phyloP scores from a whole-genome alignment of 1,284 basidiomycete genomes.

The Ustilago tritici region DNA sequence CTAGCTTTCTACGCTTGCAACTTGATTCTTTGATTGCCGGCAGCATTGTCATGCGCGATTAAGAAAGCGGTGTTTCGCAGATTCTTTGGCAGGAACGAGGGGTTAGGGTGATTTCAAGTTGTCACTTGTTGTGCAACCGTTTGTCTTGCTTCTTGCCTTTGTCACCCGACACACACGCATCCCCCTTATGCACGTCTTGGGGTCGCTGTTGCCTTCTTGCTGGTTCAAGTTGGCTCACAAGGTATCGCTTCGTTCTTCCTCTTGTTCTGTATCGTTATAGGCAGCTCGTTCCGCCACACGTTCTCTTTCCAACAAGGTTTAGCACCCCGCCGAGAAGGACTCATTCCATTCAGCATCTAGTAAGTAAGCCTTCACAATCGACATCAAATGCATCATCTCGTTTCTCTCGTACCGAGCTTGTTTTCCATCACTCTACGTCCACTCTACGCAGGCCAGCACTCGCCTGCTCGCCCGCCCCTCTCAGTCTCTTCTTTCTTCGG shows the following conservation, averaged over 20 bases:
- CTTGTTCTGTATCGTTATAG: slow-evolving; percentile 15
- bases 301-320: background rate
- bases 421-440: background rate
- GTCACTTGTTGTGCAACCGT: slow-evolving; percentile 14
- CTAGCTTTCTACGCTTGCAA: slow-evolving; percentile 2
- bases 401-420: slow-evolving; percentile 14
- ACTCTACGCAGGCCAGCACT: background rate
- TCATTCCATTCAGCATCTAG: slow-evolving; percentile 18
- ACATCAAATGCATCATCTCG: slow-evolving; percentile 3
- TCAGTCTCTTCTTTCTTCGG: background rate
- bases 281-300: slow-evolving; percentile 10
- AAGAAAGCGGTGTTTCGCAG: background rate
- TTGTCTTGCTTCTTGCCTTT: background rate
- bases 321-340: slow-evolving; percentile 2
- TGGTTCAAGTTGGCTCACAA: slow-evolving; percentile 9
- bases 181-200: background rate
- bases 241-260: slow-evolving; percentile 4
- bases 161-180: background rate
- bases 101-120: background rate
- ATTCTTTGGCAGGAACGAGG: background rate
- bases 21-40: slow-evolving; percentile 24
- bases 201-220: slow-evolving; percentile 7
- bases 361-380: slow-evolving; percentile 25
- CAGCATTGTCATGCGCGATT: slow-evolving; percentile 9
- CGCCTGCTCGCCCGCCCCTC: background rate